Conservation (phyloP, 345 rosid genomes). For the Populus nigra region DNA sequence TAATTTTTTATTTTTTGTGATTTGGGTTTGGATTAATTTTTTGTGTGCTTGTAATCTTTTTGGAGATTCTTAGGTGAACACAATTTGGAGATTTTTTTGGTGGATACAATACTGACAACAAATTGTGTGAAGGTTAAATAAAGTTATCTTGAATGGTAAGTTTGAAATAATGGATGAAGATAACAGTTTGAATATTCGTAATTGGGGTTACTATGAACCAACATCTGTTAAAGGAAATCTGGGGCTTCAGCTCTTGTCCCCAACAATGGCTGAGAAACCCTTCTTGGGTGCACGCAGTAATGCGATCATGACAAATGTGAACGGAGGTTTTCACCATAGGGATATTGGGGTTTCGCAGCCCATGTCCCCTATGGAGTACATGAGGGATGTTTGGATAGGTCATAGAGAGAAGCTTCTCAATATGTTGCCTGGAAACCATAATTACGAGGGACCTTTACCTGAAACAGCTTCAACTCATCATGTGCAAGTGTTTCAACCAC, state of each 20-base stretch:
- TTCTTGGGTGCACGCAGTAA: background rate
- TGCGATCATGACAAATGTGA: background rate
- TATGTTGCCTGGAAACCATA: slow-evolving; percentile 48
- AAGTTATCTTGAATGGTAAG: background rate
- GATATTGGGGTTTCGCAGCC: slow-evolving; percentile 42
- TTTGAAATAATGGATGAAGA: background rate
- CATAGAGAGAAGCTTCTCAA: slow-evolving; percentile 65
- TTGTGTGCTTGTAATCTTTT: no score
- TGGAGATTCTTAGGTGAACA: background rate
- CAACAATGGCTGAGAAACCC: background rate
- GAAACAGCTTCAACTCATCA: slow-evolving; percentile 60
- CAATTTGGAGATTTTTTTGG: background rate
- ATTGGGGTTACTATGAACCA: background rate
- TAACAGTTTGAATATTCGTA: background rate
- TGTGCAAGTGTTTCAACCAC: slow-evolving; percentile 61
- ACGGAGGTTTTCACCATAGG: background rate
- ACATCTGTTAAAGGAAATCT: background rate
- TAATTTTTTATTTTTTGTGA: background rate
- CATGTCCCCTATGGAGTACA: slow-evolving; percentile 55
- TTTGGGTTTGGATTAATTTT: background rate
- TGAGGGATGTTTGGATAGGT: slow-evolving; percentile 62
- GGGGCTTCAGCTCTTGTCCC: background rate
- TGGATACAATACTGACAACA: background rate
- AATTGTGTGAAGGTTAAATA: background rate
- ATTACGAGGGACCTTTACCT: slow-evolving; percentile 41